Percentiles rank a stretch among this genome's conserved stretches.
phyloP scores from a whole-genome alignment of 1,284 basidiomycete species.

The Afroboletus lepidellus region DNA sequence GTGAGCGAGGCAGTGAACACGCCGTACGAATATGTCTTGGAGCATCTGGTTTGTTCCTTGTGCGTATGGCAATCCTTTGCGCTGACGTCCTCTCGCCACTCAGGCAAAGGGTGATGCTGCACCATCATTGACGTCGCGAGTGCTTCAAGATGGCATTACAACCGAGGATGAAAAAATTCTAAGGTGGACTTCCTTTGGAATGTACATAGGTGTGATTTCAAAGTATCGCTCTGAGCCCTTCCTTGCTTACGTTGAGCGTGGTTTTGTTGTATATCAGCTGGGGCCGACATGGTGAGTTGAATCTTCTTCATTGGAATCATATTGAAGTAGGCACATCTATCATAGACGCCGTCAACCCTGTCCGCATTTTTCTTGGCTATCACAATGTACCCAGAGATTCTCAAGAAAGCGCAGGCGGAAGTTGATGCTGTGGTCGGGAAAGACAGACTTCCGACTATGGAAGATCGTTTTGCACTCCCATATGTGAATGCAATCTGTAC shows the following conservation, averaged over 20 bases:
- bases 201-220: slow-evolving; percentile 18
- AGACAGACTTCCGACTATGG: slow-evolving; percentile 13
- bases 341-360: slow-evolving; percentile 38
- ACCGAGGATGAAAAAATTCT: slow-evolving; percentile 6
- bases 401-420: slow-evolving; percentile 16
- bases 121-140: background rate
- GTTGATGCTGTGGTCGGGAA: slow-evolving; percentile 16
- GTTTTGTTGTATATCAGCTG: slow-evolving; percentile 15
- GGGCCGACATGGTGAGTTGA: slow-evolving; percentile 16
- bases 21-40: background rate
- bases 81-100: background rate
- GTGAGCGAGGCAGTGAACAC: background rate
- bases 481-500: slow-evolving; percentile 19
- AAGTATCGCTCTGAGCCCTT: background rate
- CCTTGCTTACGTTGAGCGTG: background rate
- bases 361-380: slow-evolving; percentile 23
- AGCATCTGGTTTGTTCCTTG: background rate
- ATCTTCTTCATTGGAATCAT: slow-evolving; percentile 13
- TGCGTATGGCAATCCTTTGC: no score
- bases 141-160: slow-evolving; percentile 5
- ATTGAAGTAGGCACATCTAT: background rate
- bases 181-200: background rate
- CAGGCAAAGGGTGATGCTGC: background rate
- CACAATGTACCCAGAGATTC: slow-evolving; percentile 13
- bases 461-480: slow-evolving; percentile 13